These are phyloP conservation scores for Pisolithus albus DNA, from an alignment of 768 basidiomycete genomes.

Conservation along the genomic window DNA sequence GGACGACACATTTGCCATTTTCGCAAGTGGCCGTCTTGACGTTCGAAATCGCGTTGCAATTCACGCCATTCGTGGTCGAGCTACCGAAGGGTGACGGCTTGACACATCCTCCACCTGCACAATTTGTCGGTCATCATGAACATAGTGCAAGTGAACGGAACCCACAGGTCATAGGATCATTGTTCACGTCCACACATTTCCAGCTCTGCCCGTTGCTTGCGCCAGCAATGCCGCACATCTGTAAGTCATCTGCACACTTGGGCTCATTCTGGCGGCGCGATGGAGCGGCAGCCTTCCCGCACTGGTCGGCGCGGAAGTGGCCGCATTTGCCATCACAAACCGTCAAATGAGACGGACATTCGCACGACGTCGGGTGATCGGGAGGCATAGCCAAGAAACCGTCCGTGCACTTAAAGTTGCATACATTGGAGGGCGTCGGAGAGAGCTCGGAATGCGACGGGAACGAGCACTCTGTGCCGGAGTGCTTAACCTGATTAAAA, in stretches of 20 bases:
- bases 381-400: conserved; percentile 20
- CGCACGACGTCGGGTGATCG: conserved; percentile 17
- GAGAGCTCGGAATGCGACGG: conserved; percentile 23
- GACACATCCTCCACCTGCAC: conserved; percentile 31
- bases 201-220: conserved; percentile 14
- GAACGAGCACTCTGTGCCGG: conserved; percentile 23
- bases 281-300: conserved; percentile 10
- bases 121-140: background rate
- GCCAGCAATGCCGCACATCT: conserved; percentile 21
- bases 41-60: conserved; percentile 28
- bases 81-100: conserved; percentile 16
- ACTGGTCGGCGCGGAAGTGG: conserved; percentile 14
- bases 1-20: conserved; percentile 21
- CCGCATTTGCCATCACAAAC: conserved; percentile 30
- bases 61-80: conserved; percentile 15
- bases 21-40: conserved; percentile 26
- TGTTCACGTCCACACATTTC: conserved; percentile 26
- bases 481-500: conserved; percentile 17
- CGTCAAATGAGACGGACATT: conserved; percentile 18
- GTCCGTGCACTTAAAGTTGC: conserved; percentile 25
- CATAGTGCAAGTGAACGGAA: background rate
- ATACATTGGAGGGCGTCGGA: conserved; percentile 15
- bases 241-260: conserved; percentile 17
- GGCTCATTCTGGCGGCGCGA: conserved; percentile 13
- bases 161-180: conserved; percentile 27